Percentiles rank a stretch among this genome's conserved stretches.
phyloP scores from a whole-genome alignment of 345 rosid species.

The Linum lewisii region DNA sequence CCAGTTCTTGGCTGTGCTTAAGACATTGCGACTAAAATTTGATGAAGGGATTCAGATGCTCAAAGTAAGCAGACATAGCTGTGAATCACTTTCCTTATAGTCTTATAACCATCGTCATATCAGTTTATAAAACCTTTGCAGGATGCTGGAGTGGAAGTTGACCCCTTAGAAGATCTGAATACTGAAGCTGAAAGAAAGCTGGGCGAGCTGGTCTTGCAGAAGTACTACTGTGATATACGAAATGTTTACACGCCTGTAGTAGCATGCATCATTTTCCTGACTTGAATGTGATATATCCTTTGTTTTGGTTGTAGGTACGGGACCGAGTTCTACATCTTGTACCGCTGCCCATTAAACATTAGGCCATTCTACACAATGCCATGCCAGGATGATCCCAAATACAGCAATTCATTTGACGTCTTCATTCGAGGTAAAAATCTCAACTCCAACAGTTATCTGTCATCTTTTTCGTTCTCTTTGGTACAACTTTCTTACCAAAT shows the following conservation, averaged over 20 bases:
- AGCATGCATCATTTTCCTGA: too few species aligned
- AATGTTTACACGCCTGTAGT: too few species aligned
- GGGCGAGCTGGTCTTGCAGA: constrained; percentile 75
- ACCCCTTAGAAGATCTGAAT: constrained; percentile 82
- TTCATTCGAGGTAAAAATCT: constrained; percentile 68
- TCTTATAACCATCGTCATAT: too few species aligned
- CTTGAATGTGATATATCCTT: too few species aligned
- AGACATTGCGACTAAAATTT: constrained; percentile 64
- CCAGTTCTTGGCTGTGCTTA: background rate
- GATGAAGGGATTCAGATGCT: constrained; percentile 91
- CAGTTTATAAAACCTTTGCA: constrained; percentile 17
- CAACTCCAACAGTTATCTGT: background rate
- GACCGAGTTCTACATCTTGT: constrained; percentile 78
- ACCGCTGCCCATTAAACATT: constrained; percentile 69
- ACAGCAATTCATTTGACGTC: constrained; percentile 89
- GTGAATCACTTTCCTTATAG: too few species aligned
- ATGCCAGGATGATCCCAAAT: constrained; percentile 55
- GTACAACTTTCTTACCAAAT: constrained; percentile 2
- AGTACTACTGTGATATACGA: too few species aligned
- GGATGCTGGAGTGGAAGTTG: constrained; percentile 81
- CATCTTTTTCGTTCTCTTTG: too few species aligned
- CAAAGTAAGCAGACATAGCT: constrained; percentile 49
- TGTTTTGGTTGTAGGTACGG: too few species aligned
- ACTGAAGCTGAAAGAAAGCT: constrained; percentile 84
- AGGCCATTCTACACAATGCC: constrained; percentile 98